Percentiles rank a stretch among this genome's conserved stretches.
Conservation (phyloP, 2,329 filamentous ascomycete genomes). For the Aspergillus fischeri region DNA sequence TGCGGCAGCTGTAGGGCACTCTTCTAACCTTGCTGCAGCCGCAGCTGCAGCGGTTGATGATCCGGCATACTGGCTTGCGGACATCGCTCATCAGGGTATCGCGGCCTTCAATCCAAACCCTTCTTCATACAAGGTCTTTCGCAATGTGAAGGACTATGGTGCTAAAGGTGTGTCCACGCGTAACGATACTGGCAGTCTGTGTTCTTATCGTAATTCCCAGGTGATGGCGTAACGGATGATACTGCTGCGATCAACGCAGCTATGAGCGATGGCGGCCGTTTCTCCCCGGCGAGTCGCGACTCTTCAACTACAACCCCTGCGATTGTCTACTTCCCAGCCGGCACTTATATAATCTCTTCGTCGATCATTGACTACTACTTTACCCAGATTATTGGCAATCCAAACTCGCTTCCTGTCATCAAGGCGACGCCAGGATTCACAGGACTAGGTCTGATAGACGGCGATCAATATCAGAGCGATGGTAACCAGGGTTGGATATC, state of each 20-base stretch:
- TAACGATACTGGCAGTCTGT: neutral
- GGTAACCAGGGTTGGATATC: slow-evolving; percentile 38
- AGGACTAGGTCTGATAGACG: slow-evolving; percentile 57
- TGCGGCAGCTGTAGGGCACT: neutral
- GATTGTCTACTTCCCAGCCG: slow-evolving; percentile 55
- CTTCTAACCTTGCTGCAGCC: neutral
- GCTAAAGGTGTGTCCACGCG: slow-evolving; percentile 21
- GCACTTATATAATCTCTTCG: slow-evolving; percentile 55
- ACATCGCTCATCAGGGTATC: slow-evolving; percentile 30
- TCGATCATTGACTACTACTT: slow-evolving; percentile 61
- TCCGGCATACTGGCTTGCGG: slow-evolving; percentile 27
- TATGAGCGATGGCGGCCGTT: slow-evolving; percentile 45
- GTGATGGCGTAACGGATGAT: slow-evolving; percentile 51
- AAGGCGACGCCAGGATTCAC: slow-evolving; percentile 51
- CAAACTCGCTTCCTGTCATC: slow-evolving; percentile 53
- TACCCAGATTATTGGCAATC: slow-evolving; percentile 60
- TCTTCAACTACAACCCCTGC: slow-evolving; percentile 51
- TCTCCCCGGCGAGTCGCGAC: slow-evolving; percentile 36
- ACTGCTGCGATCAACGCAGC: slow-evolving; percentile 53
- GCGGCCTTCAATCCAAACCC: slow-evolving; percentile 25
- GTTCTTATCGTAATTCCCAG: slow-evolving; percentile 16
- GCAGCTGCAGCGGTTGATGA: neutral
- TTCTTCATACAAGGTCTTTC: slow-evolving; percentile 24
- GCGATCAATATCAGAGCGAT: slow-evolving; percentile 47
- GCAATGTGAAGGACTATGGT: slow-evolving; percentile 31